Conservation (phyloP, 1,139 yeast species). For the Arxiozyma slooffiae region DNA sequence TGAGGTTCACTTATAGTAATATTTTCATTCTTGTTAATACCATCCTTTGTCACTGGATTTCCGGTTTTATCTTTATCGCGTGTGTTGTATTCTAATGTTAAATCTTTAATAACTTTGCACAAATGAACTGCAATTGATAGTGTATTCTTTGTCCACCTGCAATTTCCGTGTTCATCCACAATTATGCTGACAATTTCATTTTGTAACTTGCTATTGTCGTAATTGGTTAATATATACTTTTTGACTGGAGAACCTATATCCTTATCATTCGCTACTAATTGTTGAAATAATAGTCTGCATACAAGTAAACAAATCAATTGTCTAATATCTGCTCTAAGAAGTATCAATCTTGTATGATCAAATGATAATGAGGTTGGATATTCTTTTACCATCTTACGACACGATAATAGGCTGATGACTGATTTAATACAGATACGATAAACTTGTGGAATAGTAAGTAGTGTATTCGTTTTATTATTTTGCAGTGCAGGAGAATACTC, state of each 20-base stretch:
- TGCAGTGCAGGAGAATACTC: slow-evolving; percentile 13
- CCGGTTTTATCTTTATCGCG: background rate
- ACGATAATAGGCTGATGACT: slow-evolving; percentile 51
- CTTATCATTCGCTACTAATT: slow-evolving; percentile 42
- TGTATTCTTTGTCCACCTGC: slow-evolving; percentile 83
- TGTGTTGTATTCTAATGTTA: slow-evolving; percentile 15
- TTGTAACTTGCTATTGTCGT: slow-evolving; percentile 32
- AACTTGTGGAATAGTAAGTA: slow-evolving; percentile 20
- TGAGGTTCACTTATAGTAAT: slow-evolving; percentile 4
- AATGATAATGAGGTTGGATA: slow-evolving; percentile 82
- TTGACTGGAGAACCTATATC: slow-evolving; percentile 22
- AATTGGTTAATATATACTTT: slow-evolving; percentile 24
- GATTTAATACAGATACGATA: slow-evolving; percentile 25
- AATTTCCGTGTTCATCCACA: slow-evolving; percentile 75
- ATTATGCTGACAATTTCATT: slow-evolving; percentile 68
- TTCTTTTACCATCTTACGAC: slow-evolving; percentile 72
- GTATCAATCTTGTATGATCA: slow-evolving; percentile 71
- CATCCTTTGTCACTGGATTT: background rate
- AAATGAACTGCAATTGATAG: slow-evolving; percentile 64
- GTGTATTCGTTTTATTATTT: slow-evolving; percentile 12
- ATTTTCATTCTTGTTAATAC: background rate
- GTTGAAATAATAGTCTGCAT: slow-evolving; percentile 64
- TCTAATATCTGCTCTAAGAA: slow-evolving; percentile 75
- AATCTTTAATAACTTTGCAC: slow-evolving; percentile 37
- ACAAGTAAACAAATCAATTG: slow-evolving; percentile 74